Evolutionary conservation across 257 asterid species (phyloP).

Genomic region (Solanum gracilifrons): DNA sequence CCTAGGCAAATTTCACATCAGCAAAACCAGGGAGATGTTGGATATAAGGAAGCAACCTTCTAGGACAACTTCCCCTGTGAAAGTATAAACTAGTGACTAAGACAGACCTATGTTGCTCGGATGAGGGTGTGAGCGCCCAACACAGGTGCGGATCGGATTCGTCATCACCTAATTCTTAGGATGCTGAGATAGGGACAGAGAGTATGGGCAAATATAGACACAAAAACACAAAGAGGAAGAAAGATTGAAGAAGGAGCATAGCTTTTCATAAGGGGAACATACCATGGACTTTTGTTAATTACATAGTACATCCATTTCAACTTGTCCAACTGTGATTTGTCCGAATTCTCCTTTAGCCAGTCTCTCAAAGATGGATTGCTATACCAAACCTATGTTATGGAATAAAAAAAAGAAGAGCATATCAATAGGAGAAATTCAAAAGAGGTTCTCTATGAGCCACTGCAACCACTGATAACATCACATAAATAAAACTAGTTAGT

Average conservation of each 20-base stretch:
- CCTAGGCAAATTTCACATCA: not conserved
- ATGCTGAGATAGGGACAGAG: not conserved
- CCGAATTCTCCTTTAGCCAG: constrained; percentile 73
- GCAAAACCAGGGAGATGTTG: not conserved
- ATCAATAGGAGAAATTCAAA: not conserved
- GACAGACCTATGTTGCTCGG: not conserved
- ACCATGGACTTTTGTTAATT: constrained; percentile 94
- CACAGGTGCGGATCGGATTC: not conserved
- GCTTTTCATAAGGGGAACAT: constrained; percentile 1
- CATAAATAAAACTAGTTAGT: not conserved
- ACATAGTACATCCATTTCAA: constrained; percentile 71
- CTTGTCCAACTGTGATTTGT: constrained; percentile 55
- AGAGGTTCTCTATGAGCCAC: not conserved
- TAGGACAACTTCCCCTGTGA: not conserved
- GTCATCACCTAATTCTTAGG: not conserved
- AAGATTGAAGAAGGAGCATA: not conserved
- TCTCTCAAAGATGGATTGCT: constrained; percentile 79
- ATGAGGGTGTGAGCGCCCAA: not conserved
- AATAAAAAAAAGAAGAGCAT: constrained; percentile 3
- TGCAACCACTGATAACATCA: not conserved
- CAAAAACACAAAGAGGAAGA: not conserved
- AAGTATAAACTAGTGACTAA: not conserved
- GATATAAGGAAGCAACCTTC: not conserved
- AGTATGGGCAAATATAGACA: not conserved
- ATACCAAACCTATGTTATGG: constrained; percentile 63